A percentile compares a stretch with the other conserved stretches of the same genome.
Evolutionary conservation across 1,284 basidiomycete genomes (phyloP).

Genomic region (Volvariella surrecta): DNA sequence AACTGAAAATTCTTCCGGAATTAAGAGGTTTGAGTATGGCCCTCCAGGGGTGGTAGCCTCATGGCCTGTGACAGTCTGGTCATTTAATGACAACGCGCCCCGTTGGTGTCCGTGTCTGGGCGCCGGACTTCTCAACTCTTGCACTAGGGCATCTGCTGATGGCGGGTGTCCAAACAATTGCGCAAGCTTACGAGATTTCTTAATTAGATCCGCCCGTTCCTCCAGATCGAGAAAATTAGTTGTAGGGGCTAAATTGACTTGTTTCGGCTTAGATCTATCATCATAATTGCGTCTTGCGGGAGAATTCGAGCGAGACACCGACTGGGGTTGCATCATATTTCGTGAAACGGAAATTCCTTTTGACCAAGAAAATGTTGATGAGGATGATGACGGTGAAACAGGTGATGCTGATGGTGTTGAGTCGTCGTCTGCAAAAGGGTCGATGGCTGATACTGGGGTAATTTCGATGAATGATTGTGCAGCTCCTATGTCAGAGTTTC

Average conservation of each 20-base stretch:
- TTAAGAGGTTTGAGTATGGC: constrained; percentile 8
- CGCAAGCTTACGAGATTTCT: constrained; percentile 69
- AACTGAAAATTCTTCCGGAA: constrained; percentile 20
- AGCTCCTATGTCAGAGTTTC: too few relatives aligned
- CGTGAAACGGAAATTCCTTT: neutral
- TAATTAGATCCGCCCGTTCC: constrained; percentile 64
- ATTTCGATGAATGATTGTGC: too few relatives aligned
- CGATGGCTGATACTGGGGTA: too few relatives aligned
- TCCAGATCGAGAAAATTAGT: constrained; percentile 58
- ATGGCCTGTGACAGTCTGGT: neutral
- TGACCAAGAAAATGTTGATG: neutral
- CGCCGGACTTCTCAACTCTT: constrained; percentile 20
- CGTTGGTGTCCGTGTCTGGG: constrained; percentile 11
- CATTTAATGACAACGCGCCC: neutral
- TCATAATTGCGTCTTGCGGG: constrained; percentile 5
- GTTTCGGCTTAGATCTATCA: neutral
- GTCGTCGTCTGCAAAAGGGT: too few relatives aligned
- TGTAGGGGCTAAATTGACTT: constrained; percentile 36
- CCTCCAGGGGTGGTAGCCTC: neutral
- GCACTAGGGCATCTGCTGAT: constrained; percentile 24
- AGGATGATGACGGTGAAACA: too few relatives aligned
- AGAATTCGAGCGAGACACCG: constrained; percentile 12
- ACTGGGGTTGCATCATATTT: too few relatives aligned
- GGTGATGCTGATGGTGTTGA: too few relatives aligned
- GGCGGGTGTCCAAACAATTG: constrained; percentile 69